These are phyloP conservation scores for Trematosphaeria pertusa DNA, from an alignment of 2,329 filamentous ascomycete species.

Conservation along the genomic window DNA sequence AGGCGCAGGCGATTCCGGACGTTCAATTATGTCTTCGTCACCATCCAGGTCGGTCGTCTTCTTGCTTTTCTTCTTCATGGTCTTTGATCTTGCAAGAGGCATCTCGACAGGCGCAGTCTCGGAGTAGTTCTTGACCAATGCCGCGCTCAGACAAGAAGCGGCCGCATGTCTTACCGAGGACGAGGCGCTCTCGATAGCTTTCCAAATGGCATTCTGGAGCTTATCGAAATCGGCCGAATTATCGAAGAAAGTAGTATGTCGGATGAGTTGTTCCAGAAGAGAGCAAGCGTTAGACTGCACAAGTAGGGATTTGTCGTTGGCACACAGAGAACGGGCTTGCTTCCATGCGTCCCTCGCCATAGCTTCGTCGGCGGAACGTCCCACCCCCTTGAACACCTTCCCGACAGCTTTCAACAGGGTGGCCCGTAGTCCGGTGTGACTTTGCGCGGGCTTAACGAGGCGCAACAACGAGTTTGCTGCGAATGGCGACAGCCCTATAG, in stretches of 20 bases:
- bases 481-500: slow-evolving; percentile 80
- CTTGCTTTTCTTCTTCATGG: slow-evolving; percentile 76
- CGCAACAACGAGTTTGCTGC: slow-evolving; percentile 76
- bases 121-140: slow-evolving; percentile 82
- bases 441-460: slow-evolving; percentile 78
- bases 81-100: slow-evolving; percentile 61
- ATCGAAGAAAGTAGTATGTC: slow-evolving; percentile 80
- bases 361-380: slow-evolving; percentile 79
- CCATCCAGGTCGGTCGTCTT: slow-evolving; percentile 69
- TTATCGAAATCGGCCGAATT: slow-evolving; percentile 91
- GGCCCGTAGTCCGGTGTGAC: slow-evolving; percentile 81
- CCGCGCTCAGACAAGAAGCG: slow-evolving; percentile 81
- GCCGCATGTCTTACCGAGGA: slow-evolving; percentile 82
- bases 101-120: slow-evolving; percentile 56
- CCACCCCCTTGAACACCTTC: slow-evolving; percentile 78
- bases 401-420: slow-evolving; percentile 77
- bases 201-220: slow-evolving; percentile 81
- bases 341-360: slow-evolving; percentile 94
- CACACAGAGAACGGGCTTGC: slow-evolving; percentile 77
- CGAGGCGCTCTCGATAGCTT: slow-evolving; percentile 80
- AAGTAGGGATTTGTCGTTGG: slow-evolving; percentile 80
- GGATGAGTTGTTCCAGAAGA: slow-evolving; percentile 76
- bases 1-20: slow-evolving; percentile 77
- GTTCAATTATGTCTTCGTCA: slow-evolving; percentile 72
- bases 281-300: slow-evolving; percentile 81